Conservation (phyloP, 2,329 filamentous ascomycete species). For the Sclerotinia minor region DNA sequence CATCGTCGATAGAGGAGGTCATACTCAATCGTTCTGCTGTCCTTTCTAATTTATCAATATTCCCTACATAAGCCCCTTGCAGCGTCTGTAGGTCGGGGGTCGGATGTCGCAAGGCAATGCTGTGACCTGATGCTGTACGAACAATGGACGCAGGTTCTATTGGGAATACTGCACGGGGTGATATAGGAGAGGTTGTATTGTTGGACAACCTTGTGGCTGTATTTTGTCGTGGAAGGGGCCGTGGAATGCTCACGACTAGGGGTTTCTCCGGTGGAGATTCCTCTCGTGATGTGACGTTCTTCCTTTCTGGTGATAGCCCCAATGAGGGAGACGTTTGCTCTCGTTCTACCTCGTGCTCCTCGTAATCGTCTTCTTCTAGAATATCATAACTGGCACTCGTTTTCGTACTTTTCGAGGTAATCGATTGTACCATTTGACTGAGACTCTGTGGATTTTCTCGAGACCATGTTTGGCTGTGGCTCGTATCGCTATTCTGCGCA, state of each 20-base stretch:
- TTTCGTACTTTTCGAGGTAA: slow-evolving; percentile 27
- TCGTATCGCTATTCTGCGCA: slow-evolving; percentile 28
- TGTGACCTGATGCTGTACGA: slow-evolving; percentile 38
- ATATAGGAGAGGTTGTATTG: slow-evolving; percentile 24
- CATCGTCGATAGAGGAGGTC: slow-evolving; percentile 72
- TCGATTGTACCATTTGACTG: slow-evolving; percentile 27
- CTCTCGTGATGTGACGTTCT: slow-evolving; percentile 22
- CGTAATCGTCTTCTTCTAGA: slow-evolving; percentile 32
- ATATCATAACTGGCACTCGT: slow-evolving; percentile 30
- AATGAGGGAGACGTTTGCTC: slow-evolving; percentile 14
- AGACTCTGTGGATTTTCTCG: slow-evolving; percentile 18
- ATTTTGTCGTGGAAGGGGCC: slow-evolving; percentile 29
- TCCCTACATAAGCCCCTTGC: slow-evolving; percentile 62
- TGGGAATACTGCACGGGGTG: slow-evolving; percentile 21
- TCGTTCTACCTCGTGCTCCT: slow-evolving; percentile 22
- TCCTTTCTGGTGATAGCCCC: slow-evolving; percentile 16
- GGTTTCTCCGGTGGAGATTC: slow-evolving; percentile 21
- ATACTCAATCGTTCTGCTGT: slow-evolving; percentile 73
- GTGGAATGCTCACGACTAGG: slow-evolving; percentile 29
- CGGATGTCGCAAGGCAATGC: slow-evolving; percentile 52
- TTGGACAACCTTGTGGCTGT: slow-evolving; percentile 31
- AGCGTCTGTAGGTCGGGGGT: slow-evolving; percentile 62
- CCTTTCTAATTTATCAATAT: slow-evolving; percentile 73
- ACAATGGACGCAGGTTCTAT: slow-evolving; percentile 31
- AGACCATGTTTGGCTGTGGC: slow-evolving; percentile 25